Conservation (phyloP, 2,329 filamentous ascomycete species). For the Massarina eburnea region DNA sequence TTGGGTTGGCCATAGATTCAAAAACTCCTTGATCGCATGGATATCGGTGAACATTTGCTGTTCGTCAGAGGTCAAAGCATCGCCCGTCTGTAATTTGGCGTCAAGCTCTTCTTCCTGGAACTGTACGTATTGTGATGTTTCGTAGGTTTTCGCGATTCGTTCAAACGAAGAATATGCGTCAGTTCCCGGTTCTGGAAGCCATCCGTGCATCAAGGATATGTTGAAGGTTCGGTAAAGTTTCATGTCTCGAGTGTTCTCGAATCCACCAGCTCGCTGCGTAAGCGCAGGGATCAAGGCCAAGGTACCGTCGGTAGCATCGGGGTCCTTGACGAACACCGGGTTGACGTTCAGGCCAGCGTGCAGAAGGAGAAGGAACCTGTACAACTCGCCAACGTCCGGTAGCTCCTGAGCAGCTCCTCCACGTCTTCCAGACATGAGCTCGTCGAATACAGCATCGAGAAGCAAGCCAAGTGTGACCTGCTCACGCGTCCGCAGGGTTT, state of each 20-base stretch:
- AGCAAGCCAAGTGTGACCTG: conserved; percentile 84
- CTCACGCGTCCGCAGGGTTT: conserved; percentile 76
- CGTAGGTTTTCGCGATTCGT: conserved; percentile 79
- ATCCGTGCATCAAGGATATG: conserved; percentile 88
- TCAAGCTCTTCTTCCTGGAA: conserved; percentile 90
- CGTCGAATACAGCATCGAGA: conserved; percentile 88
- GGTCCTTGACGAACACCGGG: conserved; percentile 73
- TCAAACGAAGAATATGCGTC: conserved; percentile 69
- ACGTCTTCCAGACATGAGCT: conserved; percentile 78
- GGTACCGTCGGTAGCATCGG: conserved; percentile 38
- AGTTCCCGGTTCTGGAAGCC: conserved; percentile 72
- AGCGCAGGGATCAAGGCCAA: conserved; percentile 44
- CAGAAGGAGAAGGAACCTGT: conserved; percentile 81
- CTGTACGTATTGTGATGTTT: conserved; percentile 86
- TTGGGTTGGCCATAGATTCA: conserved; percentile 80
- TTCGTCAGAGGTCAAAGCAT: conserved; percentile 70
- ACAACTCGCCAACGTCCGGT: conserved; percentile 86
- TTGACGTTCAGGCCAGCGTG: conserved; percentile 99
- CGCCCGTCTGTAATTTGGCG: conserved; percentile 64
- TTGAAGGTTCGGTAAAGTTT: conserved; percentile 87
- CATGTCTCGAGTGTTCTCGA: conserved; percentile 87
- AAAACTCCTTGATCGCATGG: conserved; percentile 77
- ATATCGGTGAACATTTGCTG: conserved; percentile 83
- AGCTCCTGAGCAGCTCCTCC: conserved; percentile 65
- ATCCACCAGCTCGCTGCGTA: conserved; percentile 64